A percentile compares a stretch with the other conserved stretches of the same genome.
These are phyloP conservation scores for Apiospora koreana DNA, from an alignment of 2,329 filamentous ascomycete genomes.

Conservation along the genomic window DNA sequence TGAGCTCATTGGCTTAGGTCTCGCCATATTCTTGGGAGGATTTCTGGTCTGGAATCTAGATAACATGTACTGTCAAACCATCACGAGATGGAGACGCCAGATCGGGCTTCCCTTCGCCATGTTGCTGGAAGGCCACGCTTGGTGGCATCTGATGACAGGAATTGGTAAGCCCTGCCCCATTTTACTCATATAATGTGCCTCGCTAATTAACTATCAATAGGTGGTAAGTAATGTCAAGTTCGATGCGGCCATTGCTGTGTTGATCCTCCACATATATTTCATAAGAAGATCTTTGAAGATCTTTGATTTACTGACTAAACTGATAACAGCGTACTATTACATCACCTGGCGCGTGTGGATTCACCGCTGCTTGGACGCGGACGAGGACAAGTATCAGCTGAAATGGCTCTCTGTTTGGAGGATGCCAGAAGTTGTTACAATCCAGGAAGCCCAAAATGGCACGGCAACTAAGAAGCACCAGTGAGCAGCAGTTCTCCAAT, in stretches of 20 bases:
- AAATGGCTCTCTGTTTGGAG: conserved; percentile 66
- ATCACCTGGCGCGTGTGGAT: conserved; percentile 85
- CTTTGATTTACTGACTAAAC: neutral
- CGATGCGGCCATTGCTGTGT: neutral
- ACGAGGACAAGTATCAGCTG: conserved; percentile 70
- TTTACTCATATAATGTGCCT: neutral
- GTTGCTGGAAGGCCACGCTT: conserved; percentile 59
- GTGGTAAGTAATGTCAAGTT: neutral
- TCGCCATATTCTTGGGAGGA: conserved; percentile 71
- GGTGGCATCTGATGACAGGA: conserved; percentile 80
- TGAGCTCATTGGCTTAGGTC: conserved; percentile 41
- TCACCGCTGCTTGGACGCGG: conserved; percentile 72
- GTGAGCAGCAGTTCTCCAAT: conserved; percentile 16
- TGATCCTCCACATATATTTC: neutral
- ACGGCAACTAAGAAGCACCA: conserved; percentile 27
- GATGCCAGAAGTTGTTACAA: conserved; percentile 47
- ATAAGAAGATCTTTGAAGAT: too few relatives aligned
- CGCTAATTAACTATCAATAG: neutral
- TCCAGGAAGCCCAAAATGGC: conserved; percentile 19
- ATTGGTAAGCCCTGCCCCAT: conserved; percentile 46
- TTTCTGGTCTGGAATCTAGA: conserved; percentile 80
- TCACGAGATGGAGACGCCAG: conserved; percentile 65
- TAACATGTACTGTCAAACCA: conserved; percentile 69
- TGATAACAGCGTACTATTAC: conserved; percentile 68
- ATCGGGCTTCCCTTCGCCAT: conserved; percentile 80